phyloP scores from a whole-genome alignment of 352 stramenopile genomes.

The Peronosclerospora sorghi region DNA sequence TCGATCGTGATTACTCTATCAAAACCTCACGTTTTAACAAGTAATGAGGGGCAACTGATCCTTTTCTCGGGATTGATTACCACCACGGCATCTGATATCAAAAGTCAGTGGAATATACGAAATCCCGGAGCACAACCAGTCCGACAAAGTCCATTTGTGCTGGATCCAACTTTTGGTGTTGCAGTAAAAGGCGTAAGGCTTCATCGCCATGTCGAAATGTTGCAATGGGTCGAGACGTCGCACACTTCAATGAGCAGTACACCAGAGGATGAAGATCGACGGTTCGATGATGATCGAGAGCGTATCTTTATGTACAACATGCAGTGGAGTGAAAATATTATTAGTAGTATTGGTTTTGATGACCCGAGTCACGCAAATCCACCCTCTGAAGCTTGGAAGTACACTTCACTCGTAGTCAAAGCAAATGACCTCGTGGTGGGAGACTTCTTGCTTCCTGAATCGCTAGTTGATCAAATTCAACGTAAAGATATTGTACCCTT shows the following conservation, averaged over 20 bases:
- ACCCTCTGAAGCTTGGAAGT: slow-evolving; percentile 39
- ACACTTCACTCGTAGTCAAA: slow-evolving; percentile 22
- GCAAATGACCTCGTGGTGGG: slow-evolving; percentile 38
- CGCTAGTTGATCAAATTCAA: slow-evolving; percentile 58
- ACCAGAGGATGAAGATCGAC: slow-evolving; percentile 32
- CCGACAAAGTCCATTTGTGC: slow-evolving; percentile 38
- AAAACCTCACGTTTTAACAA: slow-evolving; percentile 8
- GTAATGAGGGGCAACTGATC: slow-evolving; percentile 26
- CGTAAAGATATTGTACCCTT: slow-evolving; percentile 41
- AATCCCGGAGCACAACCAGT: slow-evolving; percentile 6
- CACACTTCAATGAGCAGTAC: slow-evolving; percentile 39
- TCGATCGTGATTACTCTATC: slow-evolving; percentile 19
- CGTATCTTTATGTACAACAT: slow-evolving; percentile 68
- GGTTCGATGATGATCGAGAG: slow-evolving; percentile 41
- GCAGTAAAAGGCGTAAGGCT: slow-evolving; percentile 54
- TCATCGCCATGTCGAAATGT: slow-evolving; percentile 60
- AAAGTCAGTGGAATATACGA: slow-evolving; percentile 5
- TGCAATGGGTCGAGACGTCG: slow-evolving; percentile 73
- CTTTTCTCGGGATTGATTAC: slow-evolving; percentile 47
- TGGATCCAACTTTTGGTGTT: slow-evolving; percentile 52
- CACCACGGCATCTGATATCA: slow-evolving; percentile 6
- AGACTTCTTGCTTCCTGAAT: slow-evolving; percentile 41
- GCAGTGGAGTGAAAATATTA: slow-evolving; percentile 32
- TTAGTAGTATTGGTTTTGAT: slow-evolving; percentile 52
- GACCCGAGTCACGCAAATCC: slow-evolving; percentile 58